Base-by-base conservation (phyloP, 2,329 filamentous ascomycete genomes). In the Exophiala sp. region DNA sequence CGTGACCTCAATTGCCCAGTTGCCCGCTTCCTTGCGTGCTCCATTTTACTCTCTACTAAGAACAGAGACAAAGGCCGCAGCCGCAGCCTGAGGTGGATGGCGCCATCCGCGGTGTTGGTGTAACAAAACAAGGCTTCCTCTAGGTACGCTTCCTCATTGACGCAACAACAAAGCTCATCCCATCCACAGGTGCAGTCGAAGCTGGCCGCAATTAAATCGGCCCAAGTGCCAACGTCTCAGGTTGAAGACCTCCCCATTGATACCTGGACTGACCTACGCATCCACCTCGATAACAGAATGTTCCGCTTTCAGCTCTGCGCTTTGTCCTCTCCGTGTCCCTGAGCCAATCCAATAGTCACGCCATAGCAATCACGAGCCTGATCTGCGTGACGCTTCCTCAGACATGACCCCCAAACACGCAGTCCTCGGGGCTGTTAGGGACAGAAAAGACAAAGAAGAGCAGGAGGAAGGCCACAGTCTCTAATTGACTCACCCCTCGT, bases 341-440 rank as follows among this genome's bases (percentile, higher is more conserved):
- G 40, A 46, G 35, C 50, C 53, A 56, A 56, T 56, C 50, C 53
- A 56, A 56, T 56, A 50, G 46, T 53, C 47, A 53, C 47, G 54
- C 50, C 50, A 56, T 49, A 51, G 37, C 44, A 32, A 49, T 53
- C 45, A 51, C 37, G 47, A 51, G 50, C 53, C 40, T 53, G 35
- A 38, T 38, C 47, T 40, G 40, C 35, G 48, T 56, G 47, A 56
- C 53, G 49, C 47, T 27, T 43, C 43, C 29, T 18, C 24, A 19
- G 6, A 13, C 23, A 10, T 5, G n/a, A 37, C 40, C 24, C 40
- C 27, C 29, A 37, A 38, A 48, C 48, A 41, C 38, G 37, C 44
- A 54, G 48, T 44, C 35, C 14, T 34, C 27, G 14, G 18, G 24
- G 23, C 19, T 23, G 48, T 24, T 46, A 39, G 40, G 19, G 23